These are phyloP conservation scores for Scheffersomyces illinoinensis DNA, from an alignment of 1,139 yeast genomes.

Conservation along the genomic window DNA sequence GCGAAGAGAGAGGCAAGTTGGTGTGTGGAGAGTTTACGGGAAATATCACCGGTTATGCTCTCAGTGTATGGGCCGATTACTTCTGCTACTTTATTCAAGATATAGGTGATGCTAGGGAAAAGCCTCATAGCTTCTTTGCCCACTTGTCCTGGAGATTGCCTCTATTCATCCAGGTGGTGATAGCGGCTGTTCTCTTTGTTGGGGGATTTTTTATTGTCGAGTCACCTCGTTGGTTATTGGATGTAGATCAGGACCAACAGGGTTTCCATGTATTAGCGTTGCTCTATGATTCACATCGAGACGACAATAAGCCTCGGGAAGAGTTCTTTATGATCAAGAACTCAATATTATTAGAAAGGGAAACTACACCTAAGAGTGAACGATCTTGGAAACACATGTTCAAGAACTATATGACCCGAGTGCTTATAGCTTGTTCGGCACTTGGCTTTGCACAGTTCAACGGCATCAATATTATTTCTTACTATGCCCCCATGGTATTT, in stretches of 20 bases:
- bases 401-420: slow-evolving; percentile 35
- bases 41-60: slow-evolving; percentile 51
- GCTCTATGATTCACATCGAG: slow-evolving; percentile 59
- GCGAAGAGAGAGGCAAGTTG: slow-evolving; percentile 54
- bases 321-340: slow-evolving; percentile 76
- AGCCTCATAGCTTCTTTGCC: slow-evolving; percentile 43
- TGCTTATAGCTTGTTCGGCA: slow-evolving; percentile 51
- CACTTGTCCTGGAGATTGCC: slow-evolving; percentile 56
- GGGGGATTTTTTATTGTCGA: slow-evolving; percentile 59
- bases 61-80: slow-evolving; percentile 59
- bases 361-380: slow-evolving; percentile 39
- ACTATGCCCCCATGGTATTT: slow-evolving; percentile 58
- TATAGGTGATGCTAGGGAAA: slow-evolving; percentile 37
- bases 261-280: slow-evolving; percentile 79
- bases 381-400: slow-evolving; percentile 50
- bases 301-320: slow-evolving; percentile 61
- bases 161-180: slow-evolving; percentile 46
- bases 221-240: slow-evolving; percentile 56
- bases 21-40: slow-evolving; percentile 60
- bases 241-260: slow-evolving; percentile 49
- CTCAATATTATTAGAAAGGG: slow-evolving; percentile 58
- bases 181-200: slow-evolving; percentile 45
- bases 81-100: slow-evolving; percentile 49
- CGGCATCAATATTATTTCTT: slow-evolving; percentile 56
- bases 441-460: slow-evolving; percentile 57